Evolutionary conservation across 75 land plant genomes (phyloP), one percentile per base, ranked within the genome.

Genomic region (Selaginella moellendorffii): DNA sequence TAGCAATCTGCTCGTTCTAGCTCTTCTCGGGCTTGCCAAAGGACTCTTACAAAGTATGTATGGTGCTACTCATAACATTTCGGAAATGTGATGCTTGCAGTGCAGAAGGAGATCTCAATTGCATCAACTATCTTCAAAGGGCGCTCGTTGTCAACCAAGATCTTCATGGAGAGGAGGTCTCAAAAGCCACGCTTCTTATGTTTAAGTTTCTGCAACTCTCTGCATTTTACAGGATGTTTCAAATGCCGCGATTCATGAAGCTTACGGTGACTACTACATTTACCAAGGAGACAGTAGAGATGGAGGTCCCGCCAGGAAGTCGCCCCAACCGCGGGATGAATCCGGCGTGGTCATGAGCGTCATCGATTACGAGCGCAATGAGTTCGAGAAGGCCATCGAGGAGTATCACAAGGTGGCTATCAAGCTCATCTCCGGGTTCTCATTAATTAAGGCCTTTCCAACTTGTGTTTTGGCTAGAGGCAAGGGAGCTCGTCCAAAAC

Each of bases 111-210:
- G 72, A 70, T 30, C 24, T 54, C 1, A 70, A 64, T 24, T 64
- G 72, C 9, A 53, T 51, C 26, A 70, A 64, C 24, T 70, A 64
- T 26, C 31, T 70, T 17, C 54, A 64, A 52, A 63, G 72, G 31
- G 72, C 72, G 20, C 68, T 70, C 26, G 26, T 63, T 24, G 52
- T 70, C 29, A 70, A 70, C 31, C 36, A 63, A 52, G 67, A 63
- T 25, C 31, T 64, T 52, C 65, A 63, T 53, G 58, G 72, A 20
- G 60, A 56, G n/a, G 24, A 24, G 20, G 60, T 56, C 8, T 8
- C 5, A 36, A 5, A 36, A 36, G 5, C 5, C 14, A 5, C 14
- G 46, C 14, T 14, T 36, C 10, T 5, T 5, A 5, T 36, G 46
- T 36, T 36, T 36, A 36, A 36, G 5, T 36, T 5, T 36, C 5